A percentile compares a stretch with the other conserved stretches of the same genome.
Conservation (phyloP, 2,329 filamentous ascomycete species). For the Diaporthe vaccinii region DNA sequence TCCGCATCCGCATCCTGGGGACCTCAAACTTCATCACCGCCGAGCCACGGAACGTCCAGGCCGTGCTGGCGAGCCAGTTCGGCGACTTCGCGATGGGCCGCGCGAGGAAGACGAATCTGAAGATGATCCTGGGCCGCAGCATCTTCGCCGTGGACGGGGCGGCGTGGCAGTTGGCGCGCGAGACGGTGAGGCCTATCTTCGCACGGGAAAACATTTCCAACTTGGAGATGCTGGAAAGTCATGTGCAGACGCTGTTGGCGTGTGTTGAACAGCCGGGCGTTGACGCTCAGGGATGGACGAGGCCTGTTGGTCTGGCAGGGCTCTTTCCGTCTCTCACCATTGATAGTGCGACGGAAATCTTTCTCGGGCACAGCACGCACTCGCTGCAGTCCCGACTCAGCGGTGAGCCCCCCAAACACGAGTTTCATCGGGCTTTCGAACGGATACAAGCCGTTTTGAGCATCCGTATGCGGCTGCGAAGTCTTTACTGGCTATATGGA, state of each 20-base stretch:
- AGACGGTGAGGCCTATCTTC: not conserved
- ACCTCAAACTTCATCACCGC: constrained; percentile 44
- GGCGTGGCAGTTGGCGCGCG: not conserved
- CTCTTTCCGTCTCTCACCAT: constrained; percentile 68
- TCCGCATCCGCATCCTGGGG: not conserved
- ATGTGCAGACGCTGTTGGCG: not conserved
- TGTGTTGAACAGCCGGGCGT: constrained; percentile 20
- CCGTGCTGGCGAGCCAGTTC: constrained; percentile 57
- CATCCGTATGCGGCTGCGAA: constrained; percentile 26
- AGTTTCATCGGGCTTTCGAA: constrained; percentile 18
- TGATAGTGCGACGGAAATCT: constrained; percentile 67
- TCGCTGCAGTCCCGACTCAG: constrained; percentile 11
- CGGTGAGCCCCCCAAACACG: not conserved
- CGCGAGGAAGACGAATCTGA: constrained; percentile 38
- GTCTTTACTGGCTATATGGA: constrained; percentile 23
- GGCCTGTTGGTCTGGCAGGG: constrained; percentile 43
- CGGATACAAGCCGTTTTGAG: constrained; percentile 1
- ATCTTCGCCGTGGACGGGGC: not conserved
- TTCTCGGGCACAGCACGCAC: constrained; percentile 64
- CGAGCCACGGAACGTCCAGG: constrained; percentile 57
- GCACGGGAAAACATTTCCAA: not conserved
- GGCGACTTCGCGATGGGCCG: constrained; percentile 53
- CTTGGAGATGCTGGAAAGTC: not conserved
- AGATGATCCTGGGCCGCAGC: constrained; percentile 35
- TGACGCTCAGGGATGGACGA: not conserved